Percentiles rank a stretch among this genome's conserved stretches.
Evolutionary conservation across 345 rosid species (phyloP).

Genomic region (Boechera divaricarpa): DNA sequence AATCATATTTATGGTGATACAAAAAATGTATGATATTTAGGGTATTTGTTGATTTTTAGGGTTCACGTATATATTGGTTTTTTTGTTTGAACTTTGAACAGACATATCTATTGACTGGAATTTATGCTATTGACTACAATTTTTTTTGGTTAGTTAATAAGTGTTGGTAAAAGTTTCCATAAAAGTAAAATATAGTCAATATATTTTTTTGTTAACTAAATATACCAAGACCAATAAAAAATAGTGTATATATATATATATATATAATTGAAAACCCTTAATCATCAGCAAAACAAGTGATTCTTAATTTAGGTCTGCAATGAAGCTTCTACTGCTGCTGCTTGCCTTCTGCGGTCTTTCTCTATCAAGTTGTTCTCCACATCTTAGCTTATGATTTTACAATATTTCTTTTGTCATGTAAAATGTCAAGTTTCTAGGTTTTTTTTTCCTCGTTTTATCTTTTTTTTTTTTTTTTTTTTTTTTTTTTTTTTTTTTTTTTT

Average conservation of each 20-base stretch:
- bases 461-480: too few relatives aligned
- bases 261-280: background rate
- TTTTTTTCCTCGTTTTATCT: background rate
- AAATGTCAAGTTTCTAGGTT: background rate
- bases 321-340: constrained; percentile 37
- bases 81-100: too few relatives aligned
- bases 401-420: background rate
- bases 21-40: too few relatives aligned
- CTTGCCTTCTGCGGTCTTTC: constrained; percentile 29
- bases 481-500: background rate
- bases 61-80: too few relatives aligned
- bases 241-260: background rate
- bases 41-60: too few relatives aligned
- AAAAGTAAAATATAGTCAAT: background rate
- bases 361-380: constrained; percentile 35
- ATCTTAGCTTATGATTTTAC: constrained; percentile 17
- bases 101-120: background rate
- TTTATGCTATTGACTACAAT: background rate
- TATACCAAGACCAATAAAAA: background rate
- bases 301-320: background rate
- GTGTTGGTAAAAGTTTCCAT: background rate
- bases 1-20: too few relatives aligned
- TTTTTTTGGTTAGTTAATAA: too few relatives aligned
- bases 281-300: background rate
- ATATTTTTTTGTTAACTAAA: background rate